Evolutionary conservation across 345 rosid genomes (phyloP).

Genomic region (Eucalyptus viminalis): DNA sequence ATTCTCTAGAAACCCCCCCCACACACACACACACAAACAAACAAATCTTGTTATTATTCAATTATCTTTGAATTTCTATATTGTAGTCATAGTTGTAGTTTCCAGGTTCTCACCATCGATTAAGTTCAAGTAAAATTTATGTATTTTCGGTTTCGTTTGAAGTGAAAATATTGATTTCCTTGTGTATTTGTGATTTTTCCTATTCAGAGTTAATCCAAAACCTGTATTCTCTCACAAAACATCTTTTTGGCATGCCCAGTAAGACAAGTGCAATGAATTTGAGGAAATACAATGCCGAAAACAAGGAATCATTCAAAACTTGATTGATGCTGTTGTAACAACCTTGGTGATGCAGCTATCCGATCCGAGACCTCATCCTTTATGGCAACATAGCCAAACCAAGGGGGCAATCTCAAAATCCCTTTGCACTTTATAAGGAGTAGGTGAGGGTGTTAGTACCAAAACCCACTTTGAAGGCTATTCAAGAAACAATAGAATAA

Average conservation of each 20-base stretch:
- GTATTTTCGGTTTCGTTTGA: neutral
- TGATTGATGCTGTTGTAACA: neutral
- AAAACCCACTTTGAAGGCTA: neutral
- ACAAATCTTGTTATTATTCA: neutral
- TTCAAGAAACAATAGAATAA: neutral
- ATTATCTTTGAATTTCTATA: neutral
- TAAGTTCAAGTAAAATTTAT: neutral
- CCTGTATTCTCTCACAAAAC: neutral
- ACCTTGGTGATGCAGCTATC: neutral
- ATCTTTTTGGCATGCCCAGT: rapidly evolving
- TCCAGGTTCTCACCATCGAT: rapidly evolving
- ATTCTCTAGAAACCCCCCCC: neutral
- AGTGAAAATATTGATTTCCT: neutral
- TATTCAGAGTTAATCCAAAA: neutral
- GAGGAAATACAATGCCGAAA: neutral
- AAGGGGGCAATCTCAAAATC: neutral
- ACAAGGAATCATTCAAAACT: neutral
- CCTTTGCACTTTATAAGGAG: neutral
- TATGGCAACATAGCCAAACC: neutral
- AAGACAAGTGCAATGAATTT: neutral
- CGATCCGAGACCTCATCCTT: neutral
- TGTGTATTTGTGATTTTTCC: neutral
- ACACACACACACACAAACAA: neutral
- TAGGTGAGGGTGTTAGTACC: neutral
- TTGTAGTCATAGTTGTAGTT: neutral